These are phyloP conservation scores for Whalleya microplaca DNA, from an alignment of 2,329 filamentous ascomycete genomes.

Conservation along the genomic window DNA sequence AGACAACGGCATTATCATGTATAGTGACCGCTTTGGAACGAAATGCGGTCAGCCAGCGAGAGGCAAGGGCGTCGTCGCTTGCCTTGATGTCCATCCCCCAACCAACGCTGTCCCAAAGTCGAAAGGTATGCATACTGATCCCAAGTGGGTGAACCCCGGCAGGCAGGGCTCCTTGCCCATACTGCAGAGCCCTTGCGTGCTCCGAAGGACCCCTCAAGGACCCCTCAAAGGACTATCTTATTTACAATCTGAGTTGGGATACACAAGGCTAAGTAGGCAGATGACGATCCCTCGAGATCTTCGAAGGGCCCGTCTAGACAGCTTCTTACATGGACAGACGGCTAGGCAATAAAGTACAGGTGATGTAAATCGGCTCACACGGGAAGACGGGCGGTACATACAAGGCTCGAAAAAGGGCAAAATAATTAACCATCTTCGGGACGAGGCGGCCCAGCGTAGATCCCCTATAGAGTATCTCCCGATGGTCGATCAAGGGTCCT, in stretches of 20 bases:
- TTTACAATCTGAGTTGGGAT: background rate
- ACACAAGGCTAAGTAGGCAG: background rate
- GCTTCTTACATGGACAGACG: too few species aligned
- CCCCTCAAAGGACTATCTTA: too few species aligned
- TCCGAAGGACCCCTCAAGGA: background rate
- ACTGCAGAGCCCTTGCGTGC: background rate
- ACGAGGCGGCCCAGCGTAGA: conserved; percentile 4
- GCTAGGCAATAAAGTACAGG: too few species aligned
- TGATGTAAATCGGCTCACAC: background rate
- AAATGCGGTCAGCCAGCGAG: background rate
- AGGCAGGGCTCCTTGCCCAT: too few species aligned
- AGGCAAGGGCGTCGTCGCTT: too few species aligned
- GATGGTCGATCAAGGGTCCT: conserved; percentile 27
- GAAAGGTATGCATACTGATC: too few species aligned
- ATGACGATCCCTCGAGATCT: background rate
- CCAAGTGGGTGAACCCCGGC: too few species aligned
- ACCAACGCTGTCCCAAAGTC: too few species aligned
- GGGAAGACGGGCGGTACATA: too few species aligned
- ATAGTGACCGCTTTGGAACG: background rate
- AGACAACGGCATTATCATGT: background rate
- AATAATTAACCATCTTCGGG: conserved; percentile 13
- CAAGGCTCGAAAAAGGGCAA: conserved; percentile 7
- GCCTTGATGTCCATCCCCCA: too few species aligned
- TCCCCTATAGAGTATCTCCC: conserved; percentile 2
- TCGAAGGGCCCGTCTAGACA: background rate